Evolutionary conservation across 306 rosid species (phyloP), one percentile per base, ranked within the genome.

Genomic region (Acacia melanoxylon): DNA sequence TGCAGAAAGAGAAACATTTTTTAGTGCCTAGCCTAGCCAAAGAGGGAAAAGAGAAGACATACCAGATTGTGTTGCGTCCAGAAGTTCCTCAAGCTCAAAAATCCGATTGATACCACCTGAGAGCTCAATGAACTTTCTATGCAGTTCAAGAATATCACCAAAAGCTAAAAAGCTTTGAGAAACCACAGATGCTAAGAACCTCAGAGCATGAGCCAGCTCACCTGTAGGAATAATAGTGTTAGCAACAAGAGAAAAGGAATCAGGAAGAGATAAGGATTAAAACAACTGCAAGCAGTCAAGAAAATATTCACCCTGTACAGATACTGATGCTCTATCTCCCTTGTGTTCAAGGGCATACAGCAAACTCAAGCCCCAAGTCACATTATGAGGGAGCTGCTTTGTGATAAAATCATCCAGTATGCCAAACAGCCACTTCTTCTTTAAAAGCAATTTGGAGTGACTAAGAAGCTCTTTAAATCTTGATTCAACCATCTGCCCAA

Each of bases 121-220:
- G 49, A 95, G 98, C 87, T 92, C 98, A 49, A 92, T 76, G 72
- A 95, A 92, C 90, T 92, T 95, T 22, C 97, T 90, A 87, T 95
- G 83, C 89, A 95, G 82, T 86, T 93, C 98, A 75, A 95, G 97
- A 86, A 95, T 95, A 88, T 95, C 99, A 27, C 99, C 99, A 25
- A 95, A 95, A 86, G 99, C 99, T 83, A 92, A 91, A 91, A 95
- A 93, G 93, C 99, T 95, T 89, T 95, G 99, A 79, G 98, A 93
- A 74, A 95, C 99, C 76, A 95, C 98, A 84, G 99, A 95, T 63
- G 99, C 99, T 85, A 95, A 85, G 88, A 93, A 95, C 86, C 99
- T 92, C 87, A 95, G 87, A 42, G 99, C 99, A 85, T 93, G 98
- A 58, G 99, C 99, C 85, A 95, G 91, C 83, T 95, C 99, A 79